Evolutionary conservation across 192 early-diverging fungal species (phyloP).

Genomic region (Linnemannia schmuckeri): DNA sequence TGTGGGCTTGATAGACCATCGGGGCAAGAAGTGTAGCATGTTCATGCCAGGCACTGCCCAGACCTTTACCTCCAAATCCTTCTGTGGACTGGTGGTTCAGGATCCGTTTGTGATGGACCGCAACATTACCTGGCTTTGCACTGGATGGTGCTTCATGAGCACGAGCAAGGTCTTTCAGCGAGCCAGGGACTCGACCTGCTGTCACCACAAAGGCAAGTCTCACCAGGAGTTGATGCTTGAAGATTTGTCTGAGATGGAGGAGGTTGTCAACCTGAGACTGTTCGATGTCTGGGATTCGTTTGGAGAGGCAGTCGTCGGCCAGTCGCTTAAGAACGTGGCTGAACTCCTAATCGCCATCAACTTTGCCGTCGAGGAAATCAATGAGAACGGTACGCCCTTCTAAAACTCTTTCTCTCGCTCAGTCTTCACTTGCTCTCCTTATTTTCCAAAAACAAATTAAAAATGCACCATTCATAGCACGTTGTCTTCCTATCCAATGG

Average conservation of each 20-base stretch:
- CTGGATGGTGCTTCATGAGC: slow-evolving; percentile 4
- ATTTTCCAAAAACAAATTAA: too few species aligned
- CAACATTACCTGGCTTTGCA: not conserved
- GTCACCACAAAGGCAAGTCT: not conserved
- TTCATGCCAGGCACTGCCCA: not conserved
- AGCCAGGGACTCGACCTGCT: not conserved
- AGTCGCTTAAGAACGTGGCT: not conserved
- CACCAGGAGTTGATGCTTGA: not conserved
- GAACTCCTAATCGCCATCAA: not conserved
- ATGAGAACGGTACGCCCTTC: not conserved
- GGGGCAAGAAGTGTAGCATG: not conserved
- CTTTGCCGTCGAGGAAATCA: not conserved
- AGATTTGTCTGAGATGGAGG: not conserved
- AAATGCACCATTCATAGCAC: too few species aligned
- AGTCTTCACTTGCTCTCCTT: too few species aligned
- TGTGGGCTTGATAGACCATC: not conserved
- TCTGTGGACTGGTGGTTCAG: not conserved
- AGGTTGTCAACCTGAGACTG: not conserved
- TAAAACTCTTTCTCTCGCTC: not conserved
- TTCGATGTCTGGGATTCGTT: not conserved
- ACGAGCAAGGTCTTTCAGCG: not conserved
- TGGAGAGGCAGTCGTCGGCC: not conserved
- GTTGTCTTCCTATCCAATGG: too few species aligned
- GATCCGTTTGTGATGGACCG: not conserved
- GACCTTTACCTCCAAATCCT: not conserved